A percentile compares a stretch with the other conserved stretches of the same genome.
Evolutionary conservation across 139 green algal species (phyloP).

Genomic region (Yamagishiella unicocca): DNA sequence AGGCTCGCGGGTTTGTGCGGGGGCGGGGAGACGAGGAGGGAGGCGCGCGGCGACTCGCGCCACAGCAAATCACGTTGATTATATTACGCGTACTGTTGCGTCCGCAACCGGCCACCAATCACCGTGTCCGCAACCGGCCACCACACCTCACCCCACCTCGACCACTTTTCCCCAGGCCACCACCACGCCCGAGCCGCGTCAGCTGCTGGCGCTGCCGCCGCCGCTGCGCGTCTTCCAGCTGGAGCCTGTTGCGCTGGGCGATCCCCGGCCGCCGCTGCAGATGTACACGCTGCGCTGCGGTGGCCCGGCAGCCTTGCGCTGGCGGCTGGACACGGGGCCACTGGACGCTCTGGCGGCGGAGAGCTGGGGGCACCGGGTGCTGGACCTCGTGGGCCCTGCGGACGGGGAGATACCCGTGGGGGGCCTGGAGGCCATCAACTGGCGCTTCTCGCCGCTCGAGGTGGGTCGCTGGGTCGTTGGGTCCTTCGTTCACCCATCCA

Average conservation of each 20-base stretch:
- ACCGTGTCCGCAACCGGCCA: not conserved
- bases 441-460: conserved; percentile 70
- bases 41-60: no score
- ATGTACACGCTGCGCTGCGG: conserved; percentile 49
- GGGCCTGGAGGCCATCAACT: conserved; percentile 57
- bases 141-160: no score
- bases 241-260: conserved; percentile 68
- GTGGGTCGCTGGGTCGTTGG: no score
- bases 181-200: conserved; percentile 51
- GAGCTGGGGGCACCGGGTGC: conserved; percentile 50
- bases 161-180: not conserved
- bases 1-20: not conserved
- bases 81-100: no score
- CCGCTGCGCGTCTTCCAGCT: conserved; percentile 58
- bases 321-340: conserved; percentile 31
- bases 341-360: conserved; percentile 20
- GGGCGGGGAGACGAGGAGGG: not conserved
- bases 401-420: conserved; percentile 55
- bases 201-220: conserved; percentile 55
- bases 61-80: no score
- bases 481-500: no score
- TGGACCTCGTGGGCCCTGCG: conserved; percentile 44
- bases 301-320: conserved; percentile 8
- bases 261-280: conserved; percentile 69
- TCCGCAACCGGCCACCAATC: no score